A percentile compares a stretch with the other conserved stretches of the same genome.
These are phyloP conservation scores for Eudorina sp. DNA, from an alignment of 139 green algal species.

Conservation along the genomic window DNA sequence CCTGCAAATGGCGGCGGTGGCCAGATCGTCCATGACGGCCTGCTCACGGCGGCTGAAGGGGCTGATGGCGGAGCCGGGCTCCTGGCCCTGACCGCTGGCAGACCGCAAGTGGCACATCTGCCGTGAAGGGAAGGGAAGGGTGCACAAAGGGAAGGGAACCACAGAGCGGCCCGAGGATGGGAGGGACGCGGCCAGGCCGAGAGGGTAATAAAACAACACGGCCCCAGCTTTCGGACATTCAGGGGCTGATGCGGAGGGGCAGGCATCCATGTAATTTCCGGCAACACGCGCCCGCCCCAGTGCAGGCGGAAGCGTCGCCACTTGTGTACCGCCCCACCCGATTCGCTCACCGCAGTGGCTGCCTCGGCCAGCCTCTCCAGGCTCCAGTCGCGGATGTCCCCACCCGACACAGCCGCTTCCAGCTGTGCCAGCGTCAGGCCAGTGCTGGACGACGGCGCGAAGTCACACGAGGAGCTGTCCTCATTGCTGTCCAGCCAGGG, in stretches of 20 bases:
- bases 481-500: background rate
- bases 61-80: background rate
- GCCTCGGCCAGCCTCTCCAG: slow-evolving; percentile 20
- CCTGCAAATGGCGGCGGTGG: background rate
- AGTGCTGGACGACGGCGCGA: background rate
- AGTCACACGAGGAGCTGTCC: background rate
- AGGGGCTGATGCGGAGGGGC: no score
- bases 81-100: background rate
- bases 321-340: no score
- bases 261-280: no score
- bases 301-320: no score
- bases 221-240: no score
- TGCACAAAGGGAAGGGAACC: no score
- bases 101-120: slow-evolving; percentile 18
- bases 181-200: no score
- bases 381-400: background rate
- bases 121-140: background rate
- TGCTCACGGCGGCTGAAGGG: background rate
- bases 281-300: no score
- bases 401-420: background rate
- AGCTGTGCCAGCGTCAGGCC: background rate
- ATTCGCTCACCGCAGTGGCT: slow-evolving; percentile 2
- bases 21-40: background rate
- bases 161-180: no score
- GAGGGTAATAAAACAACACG: no score